Percentiles rank a stretch among this genome's conserved stretches.
Conservation (phyloP, 495 filamentous ascomycete species). For the Ramalina intermedia region DNA sequence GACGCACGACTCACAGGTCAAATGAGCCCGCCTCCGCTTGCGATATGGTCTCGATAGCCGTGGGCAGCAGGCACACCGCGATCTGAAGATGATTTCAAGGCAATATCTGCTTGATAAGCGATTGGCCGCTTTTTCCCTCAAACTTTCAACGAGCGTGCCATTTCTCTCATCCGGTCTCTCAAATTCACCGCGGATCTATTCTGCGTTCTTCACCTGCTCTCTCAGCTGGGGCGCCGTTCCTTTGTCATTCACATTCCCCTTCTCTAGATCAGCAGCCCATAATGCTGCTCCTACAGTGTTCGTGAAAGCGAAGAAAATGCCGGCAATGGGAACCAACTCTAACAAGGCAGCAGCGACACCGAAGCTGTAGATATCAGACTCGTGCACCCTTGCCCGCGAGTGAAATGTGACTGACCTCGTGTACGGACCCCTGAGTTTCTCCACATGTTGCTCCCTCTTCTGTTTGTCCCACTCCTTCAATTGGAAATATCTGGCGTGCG, state of each 20-base stretch:
- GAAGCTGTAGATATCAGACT: slow-evolving; percentile 40
- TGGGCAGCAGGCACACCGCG: too few species aligned
- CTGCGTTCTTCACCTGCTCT: slow-evolving; percentile 39
- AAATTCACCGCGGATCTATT: slow-evolving; percentile 20
- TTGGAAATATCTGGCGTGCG: slow-evolving; percentile 65
- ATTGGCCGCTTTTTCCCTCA: too few species aligned
- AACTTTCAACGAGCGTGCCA: not conserved
- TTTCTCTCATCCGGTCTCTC: not conserved
- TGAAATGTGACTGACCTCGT: slow-evolving; percentile 46
- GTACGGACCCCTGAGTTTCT: slow-evolving; percentile 50
- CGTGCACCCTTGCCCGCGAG: slow-evolving; percentile 2
- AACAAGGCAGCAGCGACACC: slow-evolving; percentile 61
- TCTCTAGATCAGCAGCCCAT: slow-evolving; percentile 87
- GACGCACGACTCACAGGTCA: too few species aligned
- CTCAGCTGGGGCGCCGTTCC: slow-evolving; percentile 37
- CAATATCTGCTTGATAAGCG: too few species aligned
- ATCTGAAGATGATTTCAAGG: too few species aligned
- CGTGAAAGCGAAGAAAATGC: slow-evolving; percentile 77
- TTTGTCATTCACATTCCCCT: slow-evolving; percentile 21
- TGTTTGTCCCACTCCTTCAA: slow-evolving; percentile 61
- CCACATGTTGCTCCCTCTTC: slow-evolving; percentile 49
- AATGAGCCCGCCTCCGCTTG: too few species aligned
- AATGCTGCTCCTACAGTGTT: slow-evolving; percentile 86
- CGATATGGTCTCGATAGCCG: too few species aligned
- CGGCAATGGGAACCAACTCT: slow-evolving; percentile 72